Percentiles rank a stretch among this genome's conserved stretches.
phyloP scores from a whole-genome alignment of 257 asterid species.

The Henckelia pumila region DNA sequence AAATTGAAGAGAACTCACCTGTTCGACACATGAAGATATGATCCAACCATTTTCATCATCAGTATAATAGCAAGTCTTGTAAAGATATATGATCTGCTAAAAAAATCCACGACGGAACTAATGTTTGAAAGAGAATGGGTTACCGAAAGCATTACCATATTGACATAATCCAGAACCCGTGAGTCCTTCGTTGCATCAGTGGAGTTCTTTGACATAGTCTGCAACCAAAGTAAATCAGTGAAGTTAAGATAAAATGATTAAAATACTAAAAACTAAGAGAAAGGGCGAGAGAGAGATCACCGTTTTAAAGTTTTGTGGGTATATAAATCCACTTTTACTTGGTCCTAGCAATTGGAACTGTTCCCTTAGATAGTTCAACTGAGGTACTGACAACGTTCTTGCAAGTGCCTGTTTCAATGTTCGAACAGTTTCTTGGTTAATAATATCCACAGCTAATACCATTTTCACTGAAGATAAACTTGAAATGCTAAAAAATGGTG shows the following conservation, averaged over 20 bases:
- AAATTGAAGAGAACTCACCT: constrained; percentile 89
- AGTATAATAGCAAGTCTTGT: not conserved
- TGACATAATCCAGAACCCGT: constrained; percentile 75
- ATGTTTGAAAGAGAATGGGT: not conserved
- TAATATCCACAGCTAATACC: not conserved
- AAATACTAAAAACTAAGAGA: not conserved
- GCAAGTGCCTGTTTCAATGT: constrained; percentile 71
- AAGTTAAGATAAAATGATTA: not conserved
- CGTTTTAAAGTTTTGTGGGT: constrained; percentile 68
- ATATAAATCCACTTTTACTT: constrained; percentile 71
- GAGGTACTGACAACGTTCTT: constrained; percentile 37
- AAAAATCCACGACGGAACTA: not conserved
- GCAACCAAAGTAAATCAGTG: constrained; percentile 20
- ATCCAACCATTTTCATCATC: not conserved
- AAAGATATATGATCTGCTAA: not conserved
- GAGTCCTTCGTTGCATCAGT: constrained; percentile 97
- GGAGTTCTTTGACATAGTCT: constrained; percentile 66
- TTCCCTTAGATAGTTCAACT: not conserved
- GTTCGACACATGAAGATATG: constrained; percentile 18
- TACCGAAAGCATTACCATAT: constrained; percentile 44
- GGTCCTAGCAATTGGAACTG: constrained; percentile 84
- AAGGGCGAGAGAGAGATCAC: constrained; percentile 32
- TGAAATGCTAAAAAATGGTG: not conserved
- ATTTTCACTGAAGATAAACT: not conserved
- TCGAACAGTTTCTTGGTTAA: not conserved